Conservation (phyloP, 1,284 basidiomycete species). For the Ceratobasidium papillatum region DNA sequence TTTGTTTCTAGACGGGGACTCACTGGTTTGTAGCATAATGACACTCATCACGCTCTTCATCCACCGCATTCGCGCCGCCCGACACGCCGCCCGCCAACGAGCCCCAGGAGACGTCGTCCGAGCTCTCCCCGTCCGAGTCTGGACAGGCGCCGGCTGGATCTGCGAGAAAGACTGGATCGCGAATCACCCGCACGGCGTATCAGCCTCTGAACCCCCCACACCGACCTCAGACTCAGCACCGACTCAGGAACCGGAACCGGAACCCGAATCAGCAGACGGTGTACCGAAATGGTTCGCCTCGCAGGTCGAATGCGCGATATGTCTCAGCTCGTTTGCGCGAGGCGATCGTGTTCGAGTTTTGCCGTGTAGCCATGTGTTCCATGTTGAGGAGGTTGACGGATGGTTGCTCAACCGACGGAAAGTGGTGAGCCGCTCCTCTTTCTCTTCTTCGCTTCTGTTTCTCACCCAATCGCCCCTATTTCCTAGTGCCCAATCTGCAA, state of each 20-base stretch:
- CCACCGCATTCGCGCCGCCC: slow-evolving; percentile 49
- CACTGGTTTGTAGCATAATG: slow-evolving; percentile 45
- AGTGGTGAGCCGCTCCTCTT: slow-evolving; percentile 50
- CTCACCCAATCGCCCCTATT: not conserved
- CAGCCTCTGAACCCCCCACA: not conserved
- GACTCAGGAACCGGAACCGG: not conserved
- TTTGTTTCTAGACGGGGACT: not conserved
- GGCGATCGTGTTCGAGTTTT: slow-evolving; percentile 60
- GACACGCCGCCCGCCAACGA: slow-evolving; percentile 49
- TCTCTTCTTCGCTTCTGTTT: not conserved
- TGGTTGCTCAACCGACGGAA: slow-evolving; percentile 60
- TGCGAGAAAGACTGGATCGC: slow-evolving; percentile 44
- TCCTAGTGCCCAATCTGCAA: slow-evolving; percentile 56
- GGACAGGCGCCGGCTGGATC: slow-evolving; percentile 49
- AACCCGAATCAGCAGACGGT: not conserved
- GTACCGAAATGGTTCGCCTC: slow-evolving; percentile 40
- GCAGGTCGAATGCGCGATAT: slow-evolving; percentile 59
- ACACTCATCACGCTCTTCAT: slow-evolving; percentile 52
- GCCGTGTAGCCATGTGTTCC: slow-evolving; percentile 59
- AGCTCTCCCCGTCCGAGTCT: slow-evolving; percentile 50
- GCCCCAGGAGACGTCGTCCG: slow-evolving; percentile 51
- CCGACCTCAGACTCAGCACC: not conserved
- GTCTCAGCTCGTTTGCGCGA: slow-evolving; percentile 56
- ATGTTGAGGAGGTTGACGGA: slow-evolving; percentile 56
- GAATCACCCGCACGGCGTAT: slow-evolving; percentile 7